phyloP scores from a whole-genome alignment of 352 stramenopile species.

The Globisporangium solare region DNA sequence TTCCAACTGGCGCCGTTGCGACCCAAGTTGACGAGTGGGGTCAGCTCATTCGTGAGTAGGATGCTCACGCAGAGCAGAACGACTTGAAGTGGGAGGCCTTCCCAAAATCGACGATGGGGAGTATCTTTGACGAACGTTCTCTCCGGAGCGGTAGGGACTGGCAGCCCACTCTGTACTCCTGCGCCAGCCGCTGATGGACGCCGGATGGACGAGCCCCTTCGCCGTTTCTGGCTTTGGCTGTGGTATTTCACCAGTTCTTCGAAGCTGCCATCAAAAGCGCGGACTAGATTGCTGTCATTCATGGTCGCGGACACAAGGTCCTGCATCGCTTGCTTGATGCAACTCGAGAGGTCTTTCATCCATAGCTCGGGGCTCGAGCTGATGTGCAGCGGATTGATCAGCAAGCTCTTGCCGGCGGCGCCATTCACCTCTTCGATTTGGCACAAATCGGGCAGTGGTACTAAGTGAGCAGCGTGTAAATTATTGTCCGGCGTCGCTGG shows the following conservation, averaged over 20 bases:
- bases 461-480: not conserved
- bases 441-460: constrained; percentile 10
- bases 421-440: constrained; percentile 44
- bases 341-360: constrained; percentile 56
- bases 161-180: not conserved
- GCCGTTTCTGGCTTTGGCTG: constrained; percentile 7
- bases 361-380: constrained; percentile 49
- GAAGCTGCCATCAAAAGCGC: constrained; percentile 45
- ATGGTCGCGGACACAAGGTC: constrained; percentile 29
- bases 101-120: constrained; percentile 20
- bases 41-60: constrained; percentile 52
- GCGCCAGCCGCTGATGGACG: not conserved
- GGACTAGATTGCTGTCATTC: constrained; percentile 25
- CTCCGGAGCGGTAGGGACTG: not conserved
- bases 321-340: constrained; percentile 31
- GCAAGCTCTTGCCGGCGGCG: constrained; percentile 22
- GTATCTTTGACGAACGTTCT: not conserved
- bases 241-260: constrained; percentile 24
- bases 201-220: constrained; percentile 3
- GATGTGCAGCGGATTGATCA: constrained; percentile 37
- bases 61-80: constrained; percentile 53
- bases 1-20: constrained; percentile 36
- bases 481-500: not conserved
- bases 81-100: constrained; percentile 41
- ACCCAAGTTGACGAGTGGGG: constrained; percentile 29